These are phyloP conservation scores for Solanum medicagineum DNA, from an alignment of 257 asterid genomes.

Conservation along the genomic window DNA sequence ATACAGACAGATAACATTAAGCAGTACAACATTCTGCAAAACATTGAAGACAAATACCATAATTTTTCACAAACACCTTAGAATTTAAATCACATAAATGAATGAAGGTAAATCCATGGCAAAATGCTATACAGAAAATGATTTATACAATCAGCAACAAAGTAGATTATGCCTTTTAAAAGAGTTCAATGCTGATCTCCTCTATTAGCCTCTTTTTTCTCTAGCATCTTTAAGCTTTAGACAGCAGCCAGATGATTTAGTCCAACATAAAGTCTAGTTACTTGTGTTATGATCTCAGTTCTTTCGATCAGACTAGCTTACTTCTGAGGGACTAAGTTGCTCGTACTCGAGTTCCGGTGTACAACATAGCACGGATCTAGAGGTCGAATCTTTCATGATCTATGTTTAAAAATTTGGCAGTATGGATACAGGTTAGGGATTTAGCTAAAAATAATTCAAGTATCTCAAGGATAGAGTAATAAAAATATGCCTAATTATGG, in stretches of 20 bases:
- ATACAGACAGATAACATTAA: not conserved
- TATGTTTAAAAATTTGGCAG: not conserved
- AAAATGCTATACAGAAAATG: not conserved
- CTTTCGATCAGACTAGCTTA: not conserved
- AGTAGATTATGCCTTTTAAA: not conserved
- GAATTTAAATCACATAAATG: not conserved
- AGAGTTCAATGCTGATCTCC: not conserved
- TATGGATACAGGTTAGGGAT: not conserved
- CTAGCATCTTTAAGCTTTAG: not conserved
- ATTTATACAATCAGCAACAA: not conserved
- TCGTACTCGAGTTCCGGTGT: not conserved
- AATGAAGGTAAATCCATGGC: not conserved
- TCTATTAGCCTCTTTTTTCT: not conserved
- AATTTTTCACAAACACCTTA: not conserved
- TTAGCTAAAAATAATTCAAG: not conserved
- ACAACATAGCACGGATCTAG: not conserved
- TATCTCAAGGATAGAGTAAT: not conserved
- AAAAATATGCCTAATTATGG: not conserved
- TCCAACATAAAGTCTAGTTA: not conserved
- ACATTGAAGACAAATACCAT: not conserved
- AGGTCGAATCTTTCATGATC: not conserved
- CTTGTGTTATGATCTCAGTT: not conserved
- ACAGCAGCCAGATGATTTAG: not conserved
- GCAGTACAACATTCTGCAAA: not conserved
- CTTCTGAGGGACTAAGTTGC: not conserved